Evolutionary conservation across 805 yeast species (phyloP), one percentile per base, ranked within the genome.

Genomic region (Peterozyma xylosa): DNA sequence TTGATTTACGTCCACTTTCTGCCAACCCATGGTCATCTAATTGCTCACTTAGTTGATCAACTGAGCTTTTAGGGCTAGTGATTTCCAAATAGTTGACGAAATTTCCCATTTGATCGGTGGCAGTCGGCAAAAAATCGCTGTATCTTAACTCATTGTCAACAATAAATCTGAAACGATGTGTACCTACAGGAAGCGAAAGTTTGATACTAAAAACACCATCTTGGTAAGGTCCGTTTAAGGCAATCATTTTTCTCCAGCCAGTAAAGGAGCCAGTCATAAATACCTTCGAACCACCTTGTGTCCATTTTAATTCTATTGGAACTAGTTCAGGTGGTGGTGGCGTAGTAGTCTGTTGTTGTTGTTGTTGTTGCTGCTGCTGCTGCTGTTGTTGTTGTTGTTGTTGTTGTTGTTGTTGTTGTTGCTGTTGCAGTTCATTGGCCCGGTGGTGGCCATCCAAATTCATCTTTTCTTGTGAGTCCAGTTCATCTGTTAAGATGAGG

Each of bases 231-330:
- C 69, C 64, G 62, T 76, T 62, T 54, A 93, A 68, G 35, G 95
- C 95, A 57, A 91, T 90, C 98, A 93, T 91, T 64, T 90, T 91
- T 52, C 96, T 73, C 98, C 99, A 93, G 3, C 96, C 96, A 0
- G 99, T 93, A 64, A 91, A 91, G 1, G 97, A 86, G 41, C 99
- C 99, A 33, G 97, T 93, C 11, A 91, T 96, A 60, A 89, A 93
- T 2, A 93, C 98, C 55, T 86, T 86, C 41, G 77, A 77, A 48
- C 99, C 99, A n/a, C 98, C 98, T 62, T 91, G 96, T 14, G 80
- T 81, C 99, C 99, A 91, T 50, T 78, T 79, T 46, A 89, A 83
- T 45, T 83, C 89, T 1, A 88, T 71, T 1, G 80, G 80, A 35
- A 62, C 59, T 33, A 63, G 45, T 3, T 50, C 49, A 21, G 55